These are phyloP conservation scores for Fusarium sterilihyphosum DNA, from an alignment of 2,329 filamentous ascomycete species.

Conservation along the genomic window DNA sequence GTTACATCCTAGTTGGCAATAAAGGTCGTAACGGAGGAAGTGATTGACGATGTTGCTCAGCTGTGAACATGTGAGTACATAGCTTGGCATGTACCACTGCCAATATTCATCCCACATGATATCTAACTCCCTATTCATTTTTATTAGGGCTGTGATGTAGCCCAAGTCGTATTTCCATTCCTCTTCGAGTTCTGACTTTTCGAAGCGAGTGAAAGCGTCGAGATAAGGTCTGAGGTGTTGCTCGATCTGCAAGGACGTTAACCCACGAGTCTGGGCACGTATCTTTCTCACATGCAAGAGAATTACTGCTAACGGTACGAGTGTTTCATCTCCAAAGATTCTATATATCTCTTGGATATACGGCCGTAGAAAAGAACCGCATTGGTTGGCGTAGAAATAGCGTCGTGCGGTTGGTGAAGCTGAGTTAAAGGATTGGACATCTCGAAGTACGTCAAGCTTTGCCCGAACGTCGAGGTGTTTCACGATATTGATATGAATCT, in stretches of 20 bases:
- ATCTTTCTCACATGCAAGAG: not conserved
- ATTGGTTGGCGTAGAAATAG: not conserved
- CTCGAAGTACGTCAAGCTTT: not conserved
- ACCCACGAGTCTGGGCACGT: not conserved
- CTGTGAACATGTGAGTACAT: not conserved
- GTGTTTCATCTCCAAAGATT: not conserved
- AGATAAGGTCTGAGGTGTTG: not conserved
- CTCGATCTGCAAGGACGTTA: not conserved
- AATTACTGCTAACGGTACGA: not conserved
- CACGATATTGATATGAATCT: not conserved
- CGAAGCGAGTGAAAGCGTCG: not conserved
- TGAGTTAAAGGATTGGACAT: not conserved
- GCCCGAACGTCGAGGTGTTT: rapidly evolving
- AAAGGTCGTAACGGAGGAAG: not conserved
- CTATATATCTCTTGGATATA: not conserved
- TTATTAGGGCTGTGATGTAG: not conserved
- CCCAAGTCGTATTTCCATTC: not conserved
- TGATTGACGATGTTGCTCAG: not conserved
- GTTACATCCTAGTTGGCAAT: not conserved
- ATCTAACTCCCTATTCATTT: not conserved
- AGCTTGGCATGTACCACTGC: too few species aligned
- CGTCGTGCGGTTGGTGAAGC: not conserved
- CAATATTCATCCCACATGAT: not conserved
- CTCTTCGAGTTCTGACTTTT: not conserved
- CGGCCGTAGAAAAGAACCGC: not conserved